A percentile compares a stretch with the other conserved stretches of the same genome.
phyloP scores from a whole-genome alignment of 2,329 filamentous ascomycete species.

The Cladosporium colombiae region DNA sequence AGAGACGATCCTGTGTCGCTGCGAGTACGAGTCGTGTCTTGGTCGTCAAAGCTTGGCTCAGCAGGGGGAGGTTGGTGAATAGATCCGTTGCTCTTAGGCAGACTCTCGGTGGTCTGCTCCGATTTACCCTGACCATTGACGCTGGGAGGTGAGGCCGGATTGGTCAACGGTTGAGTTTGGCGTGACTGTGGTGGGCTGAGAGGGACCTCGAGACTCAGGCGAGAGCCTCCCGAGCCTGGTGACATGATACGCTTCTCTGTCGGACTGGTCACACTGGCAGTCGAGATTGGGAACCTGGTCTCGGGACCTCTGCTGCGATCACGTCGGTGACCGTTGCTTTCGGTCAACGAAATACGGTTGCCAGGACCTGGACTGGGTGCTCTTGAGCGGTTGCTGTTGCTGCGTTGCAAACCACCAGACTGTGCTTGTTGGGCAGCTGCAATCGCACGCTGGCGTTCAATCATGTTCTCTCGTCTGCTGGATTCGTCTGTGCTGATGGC shows the following conservation, averaged over 20 bases:
- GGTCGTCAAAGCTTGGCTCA: slow-evolving; percentile 23
- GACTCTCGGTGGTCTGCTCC: slow-evolving; percentile 2
- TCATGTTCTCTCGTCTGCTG: slow-evolving; percentile 89
- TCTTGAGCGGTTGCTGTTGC: slow-evolving; percentile 29
- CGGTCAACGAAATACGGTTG: slow-evolving; percentile 35
- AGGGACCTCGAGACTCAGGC: slow-evolving; percentile 80
- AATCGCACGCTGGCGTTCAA: slow-evolving; percentile 84
- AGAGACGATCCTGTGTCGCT: slow-evolving; percentile 24
- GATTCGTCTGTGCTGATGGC: slow-evolving; percentile 95
- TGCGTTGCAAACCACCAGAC: slow-evolving; percentile 15
- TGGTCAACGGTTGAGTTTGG: slow-evolving; percentile 18
- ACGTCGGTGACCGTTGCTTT: slow-evolving; percentile 61
- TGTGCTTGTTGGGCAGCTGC: slow-evolving; percentile 47
- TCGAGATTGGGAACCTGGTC: slow-evolving; percentile 77
- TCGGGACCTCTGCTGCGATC: slow-evolving; percentile 69
- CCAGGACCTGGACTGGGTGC: slow-evolving; percentile 53
- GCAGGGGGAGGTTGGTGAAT: slow-evolving; percentile 36
- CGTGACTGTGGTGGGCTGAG: slow-evolving; percentile 48
- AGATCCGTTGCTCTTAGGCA: slow-evolving; percentile 28
- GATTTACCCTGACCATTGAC: not conserved
- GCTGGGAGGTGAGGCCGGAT: slow-evolving; percentile 25
- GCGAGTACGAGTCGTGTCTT: slow-evolving; percentile 22
- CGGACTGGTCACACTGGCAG: slow-evolving; percentile 49
- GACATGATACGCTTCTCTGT: slow-evolving; percentile 44
- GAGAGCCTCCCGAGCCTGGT: slow-evolving; percentile 31